Evolutionary conservation across 768 basidiomycete species (phyloP).

Genomic region (Russula sp.): DNA sequence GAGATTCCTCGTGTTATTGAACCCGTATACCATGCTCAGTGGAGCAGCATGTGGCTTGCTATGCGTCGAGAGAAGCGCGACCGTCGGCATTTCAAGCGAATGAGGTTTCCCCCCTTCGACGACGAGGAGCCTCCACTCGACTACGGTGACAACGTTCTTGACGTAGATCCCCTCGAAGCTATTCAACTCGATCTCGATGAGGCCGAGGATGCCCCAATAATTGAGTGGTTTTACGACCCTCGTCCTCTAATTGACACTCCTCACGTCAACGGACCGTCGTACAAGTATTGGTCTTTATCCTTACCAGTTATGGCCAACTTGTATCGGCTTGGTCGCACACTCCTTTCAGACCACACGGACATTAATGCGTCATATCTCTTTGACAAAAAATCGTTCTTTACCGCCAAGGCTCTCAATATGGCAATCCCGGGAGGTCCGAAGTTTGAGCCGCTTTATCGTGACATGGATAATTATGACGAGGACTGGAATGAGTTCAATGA

Average conservation of each 20-base stretch:
- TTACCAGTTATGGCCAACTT: slow-evolving; percentile 96
- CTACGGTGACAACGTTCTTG: slow-evolving; percentile 97
- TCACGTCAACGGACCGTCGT: slow-evolving; percentile 89
- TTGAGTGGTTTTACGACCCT: slow-evolving; percentile 99
- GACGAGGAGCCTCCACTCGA: slow-evolving; percentile 99
- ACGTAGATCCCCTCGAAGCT: slow-evolving; percentile 96
- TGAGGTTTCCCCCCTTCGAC: slow-evolving; percentile 99
- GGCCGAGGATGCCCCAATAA: slow-evolving; percentile 86
- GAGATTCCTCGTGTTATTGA: slow-evolving; percentile 96
- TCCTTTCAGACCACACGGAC: slow-evolving; percentile 92
- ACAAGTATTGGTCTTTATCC: slow-evolving; percentile 88
- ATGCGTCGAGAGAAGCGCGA: slow-evolving; percentile 99
- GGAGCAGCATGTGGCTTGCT: slow-evolving; percentile 99
- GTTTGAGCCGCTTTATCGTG: slow-evolving; percentile 95
- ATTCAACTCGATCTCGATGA: slow-evolving; percentile 95
- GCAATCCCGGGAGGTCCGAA: slow-evolving; percentile 98
- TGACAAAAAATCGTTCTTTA: slow-evolving; percentile 97
- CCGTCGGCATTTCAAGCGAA: slow-evolving; percentile 97
- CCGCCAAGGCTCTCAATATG: slow-evolving; percentile 95
- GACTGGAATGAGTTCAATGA: slow-evolving; percentile 99
- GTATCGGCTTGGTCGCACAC: slow-evolving; percentile 90
- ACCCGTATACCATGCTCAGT: slow-evolving; percentile 97
- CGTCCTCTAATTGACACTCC: slow-evolving; percentile 89
- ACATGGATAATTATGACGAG: slow-evolving; percentile 97
- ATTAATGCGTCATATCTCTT: slow-evolving; percentile 89